Evolutionary conservation across 371 early-diverging fungal genomes (phyloP).

Genomic region (Racocetra persica): DNA sequence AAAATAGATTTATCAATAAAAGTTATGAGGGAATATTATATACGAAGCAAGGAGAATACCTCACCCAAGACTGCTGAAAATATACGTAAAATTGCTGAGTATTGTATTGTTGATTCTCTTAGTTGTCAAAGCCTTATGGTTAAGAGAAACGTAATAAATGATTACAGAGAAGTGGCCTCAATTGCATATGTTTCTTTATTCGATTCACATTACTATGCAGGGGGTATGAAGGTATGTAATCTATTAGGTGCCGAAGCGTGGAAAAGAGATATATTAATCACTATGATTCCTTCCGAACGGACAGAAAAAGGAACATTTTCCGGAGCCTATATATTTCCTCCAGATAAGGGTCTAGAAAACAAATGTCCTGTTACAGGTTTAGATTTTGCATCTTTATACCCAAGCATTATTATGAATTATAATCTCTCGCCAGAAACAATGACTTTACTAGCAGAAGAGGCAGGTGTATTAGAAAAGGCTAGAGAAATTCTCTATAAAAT

Average conservation of each 20-base stretch:
- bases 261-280: slow-evolving; percentile 4
- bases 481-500: neutral
- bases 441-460: neutral
- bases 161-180: slow-evolving; percentile 24
- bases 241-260: slow-evolving; percentile 11
- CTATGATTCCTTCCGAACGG: neutral
- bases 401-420: slow-evolving; percentile 26
- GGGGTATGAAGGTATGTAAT: slow-evolving; percentile 9
- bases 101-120: slow-evolving; percentile 16
- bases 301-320: slow-evolving; percentile 5
- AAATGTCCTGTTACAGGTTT: neutral
- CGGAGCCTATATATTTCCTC: slow-evolving; percentile 22
- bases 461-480: neutral
- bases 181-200: slow-evolving; percentile 32
- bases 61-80: neutral
- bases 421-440: slow-evolving; percentile 4
- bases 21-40: neutral
- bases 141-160: slow-evolving; percentile 28
- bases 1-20: slow-evolving; percentile 20
- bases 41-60: neutral
- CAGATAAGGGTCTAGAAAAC: slow-evolving; percentile 16
- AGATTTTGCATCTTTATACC: slow-evolving; percentile 25
- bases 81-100: slow-evolving; percentile 7
- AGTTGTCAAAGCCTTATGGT: slow-evolving; percentile 31
- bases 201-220: slow-evolving; percentile 21